Conservation (phyloP, 257 asterid genomes). For the Thymus mandschuricus region DNA sequence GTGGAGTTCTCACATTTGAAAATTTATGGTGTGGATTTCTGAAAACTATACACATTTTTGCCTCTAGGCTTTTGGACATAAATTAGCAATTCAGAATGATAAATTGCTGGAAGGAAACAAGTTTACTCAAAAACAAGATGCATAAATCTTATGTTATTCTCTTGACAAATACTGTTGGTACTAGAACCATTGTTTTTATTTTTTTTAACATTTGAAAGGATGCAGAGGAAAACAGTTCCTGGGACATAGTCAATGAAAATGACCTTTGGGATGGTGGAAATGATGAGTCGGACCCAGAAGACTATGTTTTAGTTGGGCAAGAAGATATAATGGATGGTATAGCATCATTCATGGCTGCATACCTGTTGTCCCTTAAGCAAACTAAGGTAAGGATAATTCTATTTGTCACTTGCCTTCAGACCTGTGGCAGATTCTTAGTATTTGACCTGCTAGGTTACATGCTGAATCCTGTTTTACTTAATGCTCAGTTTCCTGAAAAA, state of each 20-base stretch:
- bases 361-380: conserved; percentile 82
- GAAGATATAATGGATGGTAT: conserved; percentile 98
- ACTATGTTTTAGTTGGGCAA: conserved; percentile 88
- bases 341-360: conserved; percentile 98
- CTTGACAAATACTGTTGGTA: conserved; percentile 22
- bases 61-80: not conserved
- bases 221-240: conserved; percentile 87
- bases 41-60: conserved; percentile 7
- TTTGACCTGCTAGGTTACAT: no score
- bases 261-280: conserved; percentile 91
- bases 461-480: no score
- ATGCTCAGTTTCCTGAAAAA: no score
- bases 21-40: conserved; percentile 13
- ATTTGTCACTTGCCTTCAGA: conserved; percentile 20
- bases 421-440: conserved; percentile 15
- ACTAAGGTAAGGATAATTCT: conserved; percentile 62
- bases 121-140: not conserved
- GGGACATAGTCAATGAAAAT: conserved; percentile 88
- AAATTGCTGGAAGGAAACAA: conserved; percentile 11
- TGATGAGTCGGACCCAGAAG: conserved; percentile 67
- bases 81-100: not conserved
- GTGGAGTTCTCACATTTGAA: conserved; percentile 1
- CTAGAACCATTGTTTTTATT: conserved; percentile 21
- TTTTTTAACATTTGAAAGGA: conserved; percentile 30
- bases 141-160: not conserved